Conservation (phyloP, 2,329 filamentous ascomycete species). For the Pseudopithomyces chartarum region DNA sequence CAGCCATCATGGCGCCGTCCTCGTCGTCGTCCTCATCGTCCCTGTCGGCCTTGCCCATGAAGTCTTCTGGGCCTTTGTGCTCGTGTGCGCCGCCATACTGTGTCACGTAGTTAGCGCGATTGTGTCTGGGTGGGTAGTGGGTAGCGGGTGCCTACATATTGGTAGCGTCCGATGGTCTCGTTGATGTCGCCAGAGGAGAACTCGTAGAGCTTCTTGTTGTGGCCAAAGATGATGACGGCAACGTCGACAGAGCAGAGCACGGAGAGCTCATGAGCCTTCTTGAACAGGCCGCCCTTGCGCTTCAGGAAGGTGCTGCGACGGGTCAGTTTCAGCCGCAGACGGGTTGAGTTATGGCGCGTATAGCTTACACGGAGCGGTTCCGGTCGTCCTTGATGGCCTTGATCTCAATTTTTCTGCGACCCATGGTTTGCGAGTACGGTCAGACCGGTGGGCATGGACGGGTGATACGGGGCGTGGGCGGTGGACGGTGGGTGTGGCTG, state of each 20-base stretch:
- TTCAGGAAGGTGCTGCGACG: slow-evolving; percentile 88
- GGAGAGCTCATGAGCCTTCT: slow-evolving; percentile 98
- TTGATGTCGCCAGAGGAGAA: slow-evolving; percentile 95
- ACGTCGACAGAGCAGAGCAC: slow-evolving; percentile 98
- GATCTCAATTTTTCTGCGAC: slow-evolving; percentile 99
- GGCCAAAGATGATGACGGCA: slow-evolving; percentile 97
- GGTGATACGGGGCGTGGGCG: slow-evolving; percentile 13
- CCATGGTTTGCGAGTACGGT: slow-evolving; percentile 64
- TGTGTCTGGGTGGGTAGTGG: not conserved
- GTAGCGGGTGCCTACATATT: slow-evolving; percentile 72
- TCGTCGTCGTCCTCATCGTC: slow-evolving; percentile 88
- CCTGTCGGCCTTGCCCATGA: slow-evolving; percentile 73
- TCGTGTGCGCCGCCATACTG: slow-evolving; percentile 93
- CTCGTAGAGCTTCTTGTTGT: slow-evolving; percentile 98
- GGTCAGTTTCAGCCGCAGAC: slow-evolving; percentile 24
- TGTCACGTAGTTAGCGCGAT: slow-evolving; percentile 28
- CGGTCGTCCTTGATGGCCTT: slow-evolving; percentile 99
- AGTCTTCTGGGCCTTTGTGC: slow-evolving; percentile 93
- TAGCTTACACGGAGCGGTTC: slow-evolving; percentile 91
- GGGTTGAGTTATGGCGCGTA: not conserved
- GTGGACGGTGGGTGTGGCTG: slow-evolving; percentile 21
- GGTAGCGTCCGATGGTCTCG: slow-evolving; percentile 84
- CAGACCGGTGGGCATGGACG: slow-evolving; percentile 10
- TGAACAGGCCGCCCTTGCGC: slow-evolving; percentile 97
- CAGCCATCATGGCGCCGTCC: slow-evolving; percentile 64